Evolutionary conservation across 352 stramenopile species (phyloP).

Genomic region (Phytophthora hibernalis): DNA sequence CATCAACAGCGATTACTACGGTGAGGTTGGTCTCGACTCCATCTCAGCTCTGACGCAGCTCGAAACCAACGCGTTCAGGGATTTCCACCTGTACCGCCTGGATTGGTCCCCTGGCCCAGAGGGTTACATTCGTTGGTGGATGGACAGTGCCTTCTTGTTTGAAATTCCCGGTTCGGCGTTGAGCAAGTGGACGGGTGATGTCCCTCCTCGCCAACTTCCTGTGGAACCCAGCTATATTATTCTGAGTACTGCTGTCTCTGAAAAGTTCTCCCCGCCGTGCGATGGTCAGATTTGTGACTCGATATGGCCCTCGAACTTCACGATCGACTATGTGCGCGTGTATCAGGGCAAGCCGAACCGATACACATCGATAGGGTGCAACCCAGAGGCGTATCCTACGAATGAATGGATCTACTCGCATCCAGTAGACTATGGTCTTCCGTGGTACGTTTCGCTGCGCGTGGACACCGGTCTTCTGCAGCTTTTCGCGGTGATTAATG

Average conservation of each 20-base stretch:
- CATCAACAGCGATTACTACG: slow-evolving; percentile 97
- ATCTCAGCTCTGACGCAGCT: slow-evolving; percentile 95
- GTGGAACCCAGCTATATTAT: slow-evolving; percentile 98
- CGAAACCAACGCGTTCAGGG: slow-evolving; percentile 91
- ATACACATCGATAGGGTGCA: slow-evolving; percentile 94
- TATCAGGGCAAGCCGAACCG: slow-evolving; percentile 93
- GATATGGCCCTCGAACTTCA: slow-evolving; percentile 91
- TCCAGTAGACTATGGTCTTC: slow-evolving; percentile 82
- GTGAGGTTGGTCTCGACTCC: slow-evolving; percentile 93
- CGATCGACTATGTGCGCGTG: slow-evolving; percentile 95
- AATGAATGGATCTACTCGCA: slow-evolving; percentile 92
- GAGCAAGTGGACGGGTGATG: slow-evolving; percentile 73
- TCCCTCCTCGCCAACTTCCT: slow-evolving; percentile 89
- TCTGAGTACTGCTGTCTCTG: slow-evolving; percentile 97
- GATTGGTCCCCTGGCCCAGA: slow-evolving; percentile 94
- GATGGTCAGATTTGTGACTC: slow-evolving; percentile 94
- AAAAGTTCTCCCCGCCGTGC: slow-evolving; percentile 94
- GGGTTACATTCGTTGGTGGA: slow-evolving; percentile 94
- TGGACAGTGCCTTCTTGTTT: slow-evolving; percentile 95
- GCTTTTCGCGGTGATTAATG: slow-evolving; percentile 70
- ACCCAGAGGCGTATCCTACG: slow-evolving; percentile 91
- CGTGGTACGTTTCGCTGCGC: slow-evolving; percentile 81
- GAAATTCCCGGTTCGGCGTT: slow-evolving; percentile 91
- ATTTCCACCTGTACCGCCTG: slow-evolving; percentile 94
- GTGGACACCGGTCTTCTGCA: slow-evolving; percentile 53